phyloP scores from a whole-genome alignment of 768 basidiomycete genomes.

The Suillus subaureus region DNA sequence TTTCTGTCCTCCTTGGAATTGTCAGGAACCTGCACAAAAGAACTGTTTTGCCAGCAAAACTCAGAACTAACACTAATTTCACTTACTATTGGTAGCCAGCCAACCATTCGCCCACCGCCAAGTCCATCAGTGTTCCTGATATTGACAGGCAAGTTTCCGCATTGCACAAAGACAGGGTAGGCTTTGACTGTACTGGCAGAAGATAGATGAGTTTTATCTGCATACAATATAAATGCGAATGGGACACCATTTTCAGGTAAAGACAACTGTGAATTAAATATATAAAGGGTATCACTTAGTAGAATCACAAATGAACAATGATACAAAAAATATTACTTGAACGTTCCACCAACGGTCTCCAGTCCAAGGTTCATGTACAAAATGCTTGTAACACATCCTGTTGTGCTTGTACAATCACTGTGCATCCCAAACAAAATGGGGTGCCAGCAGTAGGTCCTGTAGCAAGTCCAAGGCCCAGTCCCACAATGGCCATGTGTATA shows the following conservation, averaged over 20 bases:
- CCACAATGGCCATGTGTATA: conserved; percentile 8
- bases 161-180: conserved; percentile 38
- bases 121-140: conserved; percentile 36
- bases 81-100: conserved; percentile 43
- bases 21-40: not conserved
- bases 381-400: conserved; percentile 26
- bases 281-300: no score
- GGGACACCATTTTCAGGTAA: conserved; percentile 23
- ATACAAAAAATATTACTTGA: conserved; percentile 30
- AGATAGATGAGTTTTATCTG: conserved; percentile 42
- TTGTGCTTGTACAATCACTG: conserved; percentile 29
- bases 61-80: no score
- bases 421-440: conserved; percentile 36
- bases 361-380: conserved; percentile 41
- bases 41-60: no score
- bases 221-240: conserved; percentile 38
- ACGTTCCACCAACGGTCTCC: conserved; percentile 38
- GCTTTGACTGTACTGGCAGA: conserved; percentile 40
- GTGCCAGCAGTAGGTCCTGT: conserved; percentile 8
- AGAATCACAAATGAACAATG: no score
- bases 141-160: conserved; percentile 34
- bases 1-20: conserved; percentile 34
- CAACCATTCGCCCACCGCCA: conserved; percentile 38
- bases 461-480: conserved; percentile 15
- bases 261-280: no score